Percentiles rank a stretch among this genome's conserved stretches.
Conservation (phyloP, 2,329 filamentous ascomycete genomes). For the Pezicula neosporulosa region DNA sequence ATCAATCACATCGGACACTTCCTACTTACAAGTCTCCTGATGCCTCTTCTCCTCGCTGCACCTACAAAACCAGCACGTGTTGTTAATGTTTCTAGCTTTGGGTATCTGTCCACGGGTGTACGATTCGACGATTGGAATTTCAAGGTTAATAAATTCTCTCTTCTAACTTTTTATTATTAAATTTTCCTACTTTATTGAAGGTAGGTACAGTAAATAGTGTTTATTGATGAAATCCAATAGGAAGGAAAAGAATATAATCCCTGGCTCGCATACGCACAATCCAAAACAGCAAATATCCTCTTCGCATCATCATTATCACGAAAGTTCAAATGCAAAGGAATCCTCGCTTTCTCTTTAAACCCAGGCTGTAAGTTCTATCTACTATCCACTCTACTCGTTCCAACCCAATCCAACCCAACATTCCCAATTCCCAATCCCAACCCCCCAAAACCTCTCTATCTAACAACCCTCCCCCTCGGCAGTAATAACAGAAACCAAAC, state of each 20-base stretch:
- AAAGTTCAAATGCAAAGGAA: constrained; percentile 21
- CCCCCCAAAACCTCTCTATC: neutral
- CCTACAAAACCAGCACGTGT: constrained; percentile 23
- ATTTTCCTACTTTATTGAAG: too few relatives aligned
- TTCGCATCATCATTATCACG: constrained; percentile 27
- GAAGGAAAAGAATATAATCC: constrained; percentile 15
- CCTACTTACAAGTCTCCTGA: constrained; percentile 24
- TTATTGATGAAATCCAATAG: constrained; percentile 1
- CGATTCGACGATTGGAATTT: constrained; percentile 35
- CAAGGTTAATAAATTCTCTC: constrained; percentile 3
- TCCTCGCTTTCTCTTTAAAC: constrained; percentile 28
- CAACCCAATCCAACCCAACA: too few relatives aligned
- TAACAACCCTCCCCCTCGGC: neutral
- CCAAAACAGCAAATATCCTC: constrained; percentile 39
- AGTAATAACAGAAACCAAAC: constrained; percentile 13
- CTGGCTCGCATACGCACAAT: constrained; percentile 38
- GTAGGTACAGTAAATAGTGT: too few relatives aligned
- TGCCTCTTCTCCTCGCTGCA: constrained; percentile 16
- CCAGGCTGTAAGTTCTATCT: constrained; percentile 17
- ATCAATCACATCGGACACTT: constrained; percentile 27
- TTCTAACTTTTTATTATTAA: constrained; percentile 6
- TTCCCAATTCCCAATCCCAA: too few relatives aligned
- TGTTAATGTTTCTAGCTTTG: constrained; percentile 35
- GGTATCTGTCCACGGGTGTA: constrained; percentile 32
- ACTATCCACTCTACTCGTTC: neutral